Conservation (phyloP, 306 rosid genomes). For the Quercus ilex region DNA sequence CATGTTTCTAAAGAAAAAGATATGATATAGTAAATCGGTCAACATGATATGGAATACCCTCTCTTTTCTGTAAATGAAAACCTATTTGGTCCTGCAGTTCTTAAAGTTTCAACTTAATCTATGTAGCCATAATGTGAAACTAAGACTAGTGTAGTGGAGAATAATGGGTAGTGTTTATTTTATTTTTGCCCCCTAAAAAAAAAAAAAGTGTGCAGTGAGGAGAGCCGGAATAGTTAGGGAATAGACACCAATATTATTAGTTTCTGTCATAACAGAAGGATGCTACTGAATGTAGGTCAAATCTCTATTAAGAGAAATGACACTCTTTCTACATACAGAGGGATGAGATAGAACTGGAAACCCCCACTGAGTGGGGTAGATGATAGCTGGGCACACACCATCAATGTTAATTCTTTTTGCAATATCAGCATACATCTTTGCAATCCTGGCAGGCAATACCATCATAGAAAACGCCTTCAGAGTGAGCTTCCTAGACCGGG, state of each 20-base stretch:
- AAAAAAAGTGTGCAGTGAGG: not conserved
- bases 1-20: not conserved
- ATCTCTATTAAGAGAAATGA: constrained; percentile 15
- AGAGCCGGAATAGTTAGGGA: not conserved
- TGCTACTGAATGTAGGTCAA: constrained; percentile 8
- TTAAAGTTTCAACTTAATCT: not conserved
- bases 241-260: not conserved
- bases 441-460: constrained; percentile 37
- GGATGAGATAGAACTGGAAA: constrained; percentile 60
- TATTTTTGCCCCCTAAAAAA: not conserved
- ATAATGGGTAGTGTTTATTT: not conserved
- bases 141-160: not conserved
- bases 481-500: constrained; percentile 46
- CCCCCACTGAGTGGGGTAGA: constrained; percentile 67
- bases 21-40: too few relatives aligned
- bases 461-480: constrained; percentile 37
- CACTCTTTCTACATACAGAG: constrained; percentile 30
- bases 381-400: constrained; percentile 33
- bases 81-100: constrained; percentile 1
- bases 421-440: constrained; percentile 44
- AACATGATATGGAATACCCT: not conserved
- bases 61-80: not conserved
- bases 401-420: constrained; percentile 41
- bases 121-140: not conserved
- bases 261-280: not conserved